Base-by-base conservation (phyloP, 2,329 filamentous ascomycete genomes). In the Hymenoscyphus scutula region DNA sequence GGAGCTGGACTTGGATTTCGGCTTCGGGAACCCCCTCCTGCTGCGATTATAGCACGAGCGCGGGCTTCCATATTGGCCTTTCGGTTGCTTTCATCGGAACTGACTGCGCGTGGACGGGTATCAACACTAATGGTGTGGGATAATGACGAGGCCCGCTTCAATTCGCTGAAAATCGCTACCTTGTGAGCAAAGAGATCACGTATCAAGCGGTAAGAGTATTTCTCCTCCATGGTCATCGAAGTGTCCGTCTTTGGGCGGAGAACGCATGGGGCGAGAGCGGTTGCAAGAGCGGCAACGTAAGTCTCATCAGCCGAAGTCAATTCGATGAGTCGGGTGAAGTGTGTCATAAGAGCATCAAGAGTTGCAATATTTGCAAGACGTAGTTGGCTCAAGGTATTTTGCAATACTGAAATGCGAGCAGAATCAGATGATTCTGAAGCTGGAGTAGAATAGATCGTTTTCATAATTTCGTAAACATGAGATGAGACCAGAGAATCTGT, bases 391-490 rank as follows among this genome's bases (percentile, higher is more conserved):
- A 99, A 88, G 0, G 95, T 98, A 71, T 95, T 96, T 76, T 99
- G 95, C 37, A 99, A 85, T 64, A 98, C 92, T 60, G 92, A 89
- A 67, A 99, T 84, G 59, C 95, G 90, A 13, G 91, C 88, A 58
- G 87, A 83, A 70, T 96, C 91, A 3, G 88, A 87, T 17, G 86
- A 84, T 62, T 96, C 91, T 51, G 89, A 84, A 55, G 89, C 83
- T 13, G 92, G 89, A 15, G 90, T 92, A 55, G 87, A 89, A 80
- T 99, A 99, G 68, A 99, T 96, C 1, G 92, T 98, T 78, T 97
- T 93, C 74, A 99, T 89, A 73, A 99, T 98, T 79, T 99, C 96
- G 76, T 99, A 99, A 63, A 99, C 92, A 75, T 98, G 94, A 48
- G 92, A 96, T 62, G 95, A 98, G 65, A 99, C 94, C 65, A 99